Evolutionary conservation across 2,329 filamentous ascomycete genomes (phyloP), one percentile per base, ranked within the genome.

Genomic region (Phoma sp.): DNA sequence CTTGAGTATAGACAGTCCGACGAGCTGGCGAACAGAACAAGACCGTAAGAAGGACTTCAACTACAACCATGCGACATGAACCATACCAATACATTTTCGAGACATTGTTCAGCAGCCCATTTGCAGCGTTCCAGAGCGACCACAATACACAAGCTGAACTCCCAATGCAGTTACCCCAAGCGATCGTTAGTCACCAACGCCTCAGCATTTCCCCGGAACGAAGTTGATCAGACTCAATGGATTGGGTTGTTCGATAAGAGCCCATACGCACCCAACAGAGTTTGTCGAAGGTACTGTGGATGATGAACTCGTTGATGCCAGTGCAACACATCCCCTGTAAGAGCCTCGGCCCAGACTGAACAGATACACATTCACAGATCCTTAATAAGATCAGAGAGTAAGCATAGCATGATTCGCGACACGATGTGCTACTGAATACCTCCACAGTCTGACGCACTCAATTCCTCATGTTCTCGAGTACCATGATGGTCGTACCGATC

Each of bases 401-500:
- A 27, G 13, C 17, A 21, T 4, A 19, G 8, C 5, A 27, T 32
- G 13, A 33, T 4, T 25, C 24, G 41, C 37, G 43, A 37, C 47
- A 47, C 41, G 37, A 9, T 22, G 40, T 41, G 36, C 41, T 13
- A 31, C 12, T 13, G 29, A 31, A 3, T 31, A 31, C 29, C 29
- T 31, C 29, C 4, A 8, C 29, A 6, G 29, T 31, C 29, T 31
- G 29, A 31, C 29, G 29, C 15, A 31, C 6, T 10, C 29, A 31
- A 31, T 10, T 31, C 10, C 32, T 41, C 37, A 37, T 45, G 45
- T 32, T 19, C 21, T 41, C 39, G 61, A 67, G 65, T 58, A 69
- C 65, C 65, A 50, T 66, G 65, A 63, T 69, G 65, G 64, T 39
- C 25, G 9, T 40, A 36, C 55, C 43, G 15, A 53, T 43, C 21